Percentiles rank a stretch among this genome's conserved stretches.
These are phyloP conservation scores for Aristolochia contorta DNA, from an alignment of 164 flowering plant species.

Conservation along the genomic window DNA sequence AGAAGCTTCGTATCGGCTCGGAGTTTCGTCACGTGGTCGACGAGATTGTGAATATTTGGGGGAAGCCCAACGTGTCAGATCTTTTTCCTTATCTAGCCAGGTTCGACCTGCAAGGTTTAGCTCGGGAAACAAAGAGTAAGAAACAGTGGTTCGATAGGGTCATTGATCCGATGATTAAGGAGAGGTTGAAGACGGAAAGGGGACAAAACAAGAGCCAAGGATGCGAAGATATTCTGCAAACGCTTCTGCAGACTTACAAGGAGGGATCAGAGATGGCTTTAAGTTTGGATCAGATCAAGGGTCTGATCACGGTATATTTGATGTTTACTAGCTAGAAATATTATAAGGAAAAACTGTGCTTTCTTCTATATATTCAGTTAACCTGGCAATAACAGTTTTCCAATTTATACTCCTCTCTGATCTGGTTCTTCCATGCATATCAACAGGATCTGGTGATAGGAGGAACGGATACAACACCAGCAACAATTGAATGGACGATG, in stretches of 20 bases:
- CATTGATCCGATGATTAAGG: no score
- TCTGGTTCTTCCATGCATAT: no score
- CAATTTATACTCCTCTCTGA: no score
- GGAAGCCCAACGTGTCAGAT: constrained; percentile 21
- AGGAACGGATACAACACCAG: constrained; percentile 31
- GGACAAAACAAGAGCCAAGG: neutral
- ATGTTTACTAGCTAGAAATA: no score
- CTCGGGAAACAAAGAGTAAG: no score
- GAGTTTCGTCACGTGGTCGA: constrained; percentile 6
- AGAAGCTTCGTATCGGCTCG: neutral
- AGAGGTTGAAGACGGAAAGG: constrained; percentile 3
- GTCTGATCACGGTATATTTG: constrained; percentile 33
- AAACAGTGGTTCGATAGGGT: constrained; percentile 12
- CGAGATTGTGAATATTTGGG: neutral
- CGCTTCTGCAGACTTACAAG: constrained; percentile 25
- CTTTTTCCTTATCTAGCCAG: constrained; percentile 18
- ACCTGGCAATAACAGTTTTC: no score
- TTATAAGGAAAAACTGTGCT: no score
- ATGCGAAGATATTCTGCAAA: constrained; percentile 26
- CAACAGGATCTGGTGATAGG: constrained; percentile 28
- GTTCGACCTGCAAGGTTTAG: no score
- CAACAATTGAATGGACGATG: no score
- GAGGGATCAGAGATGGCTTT: constrained; percentile 20
- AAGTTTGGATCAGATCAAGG: constrained; percentile 24
- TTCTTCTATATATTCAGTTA: no score